Base-by-base conservation (phyloP, 768 basidiomycete species). In the Cubamyces sp. region DNA sequence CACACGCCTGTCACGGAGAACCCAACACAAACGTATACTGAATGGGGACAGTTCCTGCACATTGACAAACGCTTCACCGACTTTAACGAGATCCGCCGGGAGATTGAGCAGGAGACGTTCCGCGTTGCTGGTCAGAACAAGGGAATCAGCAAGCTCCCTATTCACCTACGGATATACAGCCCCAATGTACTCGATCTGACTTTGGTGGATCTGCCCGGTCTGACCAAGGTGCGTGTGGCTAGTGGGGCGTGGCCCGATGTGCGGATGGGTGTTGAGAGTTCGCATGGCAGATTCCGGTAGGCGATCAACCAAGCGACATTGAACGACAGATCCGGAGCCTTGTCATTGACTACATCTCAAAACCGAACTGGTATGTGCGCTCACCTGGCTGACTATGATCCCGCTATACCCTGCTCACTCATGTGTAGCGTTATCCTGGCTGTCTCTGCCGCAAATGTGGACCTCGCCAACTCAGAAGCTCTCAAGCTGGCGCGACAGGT, bases 61-160 rank as follows among this genome's bases (percentile, higher is more conserved):
- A 81, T 96, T 58, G 96, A 98, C 83, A 93, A 92, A 73, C 86
- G 92, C 42, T 98, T 95, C 77, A 95, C 94, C n/a, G 96, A 98
- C 72, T 98, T 96, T 70, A 80, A 84, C 47, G 96, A 98, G 69
- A 91, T 98, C 66, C 84, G 96, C 42, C 91, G 89, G 66, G 97
- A 99, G 79, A 99, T 99, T 61, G 97, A 99, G 75, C 90, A 92
- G 73, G 97, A 99, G 80, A 99, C 97, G 1, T 95, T 89, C 74
- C 81, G 97, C 46, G 96, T 99, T 18, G 97, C 97, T 0, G 97
- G 97, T 0, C 96, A 98, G 80, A 98, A 98, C 76, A 99, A 98
- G 77, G 97, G 97, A 47, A 90, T 99, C 61, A 96, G 94, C 78
- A 95, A 96, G 73, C 75, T 97, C 49, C 96, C 96, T 1, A 98